phyloP scores from a whole-genome alignment of 1,284 basidiomycete genomes.

The Coriolopsis trogii region DNA sequence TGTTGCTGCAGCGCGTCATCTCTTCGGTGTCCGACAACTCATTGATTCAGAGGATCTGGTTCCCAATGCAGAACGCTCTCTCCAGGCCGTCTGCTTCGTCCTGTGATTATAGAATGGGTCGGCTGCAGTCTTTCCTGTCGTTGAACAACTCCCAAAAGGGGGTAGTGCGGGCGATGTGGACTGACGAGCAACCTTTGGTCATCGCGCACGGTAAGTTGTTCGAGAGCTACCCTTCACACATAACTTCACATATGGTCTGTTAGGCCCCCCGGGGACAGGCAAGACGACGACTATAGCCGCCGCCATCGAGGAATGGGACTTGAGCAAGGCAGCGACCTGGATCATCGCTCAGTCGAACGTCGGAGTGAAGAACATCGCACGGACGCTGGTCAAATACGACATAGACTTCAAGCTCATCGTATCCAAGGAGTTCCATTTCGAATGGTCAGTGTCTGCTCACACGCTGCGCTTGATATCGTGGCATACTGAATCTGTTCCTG shows the following conservation, averaged over 20 bases:
- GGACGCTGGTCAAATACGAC: conserved; percentile 41
- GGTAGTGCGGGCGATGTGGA: conserved; percentile 19
- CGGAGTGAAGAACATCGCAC: conserved; percentile 56
- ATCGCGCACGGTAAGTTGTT: conserved; percentile 18
- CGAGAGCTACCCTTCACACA: background rate
- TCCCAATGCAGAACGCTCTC: no score
- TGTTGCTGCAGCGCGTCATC: background rate
- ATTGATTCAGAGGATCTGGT: conserved; percentile 3
- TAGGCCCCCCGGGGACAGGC: conserved; percentile 31
- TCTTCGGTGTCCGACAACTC: background rate
- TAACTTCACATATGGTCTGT: background rate
- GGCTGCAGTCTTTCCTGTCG: no score
- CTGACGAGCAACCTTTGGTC: conserved; percentile 8
- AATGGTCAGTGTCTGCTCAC: conserved; percentile 51
- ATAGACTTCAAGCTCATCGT: conserved; percentile 44
- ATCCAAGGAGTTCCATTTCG: conserved; percentile 55
- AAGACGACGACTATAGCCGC: conserved; percentile 42
- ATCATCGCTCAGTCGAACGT: conserved; percentile 42
- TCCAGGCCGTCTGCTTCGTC: no score
- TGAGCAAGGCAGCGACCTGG: conserved; percentile 24
- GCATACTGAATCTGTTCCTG: no score
- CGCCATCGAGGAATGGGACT: conserved; percentile 19
- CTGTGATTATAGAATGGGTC: no score
- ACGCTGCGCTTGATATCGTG: no score
- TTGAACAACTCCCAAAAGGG: conserved; percentile 24